Evolutionary conservation across 2,329 filamentous ascomycete genomes (phyloP).

Genomic region (Alternaria angustiovoidea): DNA sequence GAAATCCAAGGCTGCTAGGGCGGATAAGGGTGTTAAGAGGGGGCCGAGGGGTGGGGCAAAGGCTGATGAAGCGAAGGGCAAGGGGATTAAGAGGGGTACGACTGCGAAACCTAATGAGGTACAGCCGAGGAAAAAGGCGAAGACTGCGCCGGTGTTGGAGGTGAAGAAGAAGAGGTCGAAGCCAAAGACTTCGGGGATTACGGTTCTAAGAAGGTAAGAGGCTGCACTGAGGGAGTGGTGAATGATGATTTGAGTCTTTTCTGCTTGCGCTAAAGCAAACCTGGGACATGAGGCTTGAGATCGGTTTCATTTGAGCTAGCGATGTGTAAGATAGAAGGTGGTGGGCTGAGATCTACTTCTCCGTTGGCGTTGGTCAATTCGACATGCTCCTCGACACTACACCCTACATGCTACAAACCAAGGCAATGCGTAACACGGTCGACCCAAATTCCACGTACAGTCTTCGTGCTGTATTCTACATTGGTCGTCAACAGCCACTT

Average conservation of each 20-base stretch:
- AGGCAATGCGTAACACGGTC: not conserved
- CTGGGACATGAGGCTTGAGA: not conserved
- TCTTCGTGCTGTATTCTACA: not conserved
- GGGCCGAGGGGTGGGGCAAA: constrained; percentile 10
- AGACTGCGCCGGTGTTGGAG: constrained; percentile 17
- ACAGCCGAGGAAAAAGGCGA: constrained; percentile 30
- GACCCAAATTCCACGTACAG: not conserved
- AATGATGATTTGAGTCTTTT: not conserved
- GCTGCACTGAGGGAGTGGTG: not conserved
- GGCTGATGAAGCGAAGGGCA: not conserved
- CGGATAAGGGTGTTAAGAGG: constrained; percentile 29
- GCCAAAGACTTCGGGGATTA: constrained; percentile 1
- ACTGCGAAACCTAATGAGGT: constrained; percentile 18
- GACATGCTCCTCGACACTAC: not conserved
- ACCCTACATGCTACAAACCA: not conserved
- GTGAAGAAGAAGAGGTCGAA: constrained; percentile 9
- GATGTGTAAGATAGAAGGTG: not conserved
- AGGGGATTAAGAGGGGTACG: constrained; percentile 10
- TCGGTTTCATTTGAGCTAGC: not conserved
- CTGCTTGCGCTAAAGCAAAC: not conserved
- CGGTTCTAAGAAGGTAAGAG: constrained; percentile 7
- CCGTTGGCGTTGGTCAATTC: not conserved
- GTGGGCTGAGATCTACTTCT: not conserved
- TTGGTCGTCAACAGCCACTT: not conserved
- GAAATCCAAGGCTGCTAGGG: constrained; percentile 19